phyloP scores from a whole-genome alignment of 2,329 filamentous ascomycete genomes.

The Graphium sp. region DNA sequence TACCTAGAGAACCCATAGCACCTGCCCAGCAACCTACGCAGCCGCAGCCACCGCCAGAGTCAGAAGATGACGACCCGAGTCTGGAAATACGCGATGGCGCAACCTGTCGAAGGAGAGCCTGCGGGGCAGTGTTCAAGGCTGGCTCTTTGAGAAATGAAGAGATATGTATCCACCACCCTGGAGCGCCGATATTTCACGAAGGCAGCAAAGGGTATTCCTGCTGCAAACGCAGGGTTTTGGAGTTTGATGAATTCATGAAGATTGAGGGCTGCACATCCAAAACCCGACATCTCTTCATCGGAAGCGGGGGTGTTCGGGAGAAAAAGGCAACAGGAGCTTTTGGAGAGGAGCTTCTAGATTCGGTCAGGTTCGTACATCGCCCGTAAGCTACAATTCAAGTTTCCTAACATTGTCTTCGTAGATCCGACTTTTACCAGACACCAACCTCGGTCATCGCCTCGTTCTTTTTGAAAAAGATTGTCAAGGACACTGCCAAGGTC shows the following conservation, averaged over 20 bases:
- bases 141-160: slow-evolving; percentile 48
- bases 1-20: slow-evolving; percentile 19
- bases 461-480: slow-evolving; percentile 93
- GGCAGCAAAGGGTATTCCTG: slow-evolving; percentile 96
- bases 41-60: slow-evolving; percentile 52
- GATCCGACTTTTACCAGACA: slow-evolving; percentile 90
- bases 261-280: slow-evolving; percentile 83
- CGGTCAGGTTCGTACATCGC: slow-evolving; percentile 44
- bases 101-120: slow-evolving; percentile 63
- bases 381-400: too few relatives aligned
- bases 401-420: slow-evolving; percentile 5
- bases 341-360: slow-evolving; percentile 64
- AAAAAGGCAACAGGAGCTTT: slow-evolving; percentile 18
- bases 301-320: slow-evolving; percentile 52
- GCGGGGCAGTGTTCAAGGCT: slow-evolving; percentile 48
- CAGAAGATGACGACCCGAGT: slow-evolving; percentile 72
- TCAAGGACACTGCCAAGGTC: slow-evolving; percentile 61
- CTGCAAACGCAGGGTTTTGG: slow-evolving; percentile 86
- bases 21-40: slow-evolving; percentile 28
- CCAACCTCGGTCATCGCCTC: slow-evolving; percentile 69
- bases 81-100: slow-evolving; percentile 57
- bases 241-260: slow-evolving; percentile 97
- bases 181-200: slow-evolving; percentile 87
- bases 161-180: slow-evolving; percentile 77
- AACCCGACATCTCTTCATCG: slow-evolving; percentile 68